Evolutionary conservation across 2,329 filamentous ascomycete genomes (phyloP), one percentile per base, ranked within the genome.

Genomic region (Chrysoporthe deuterocubensis): DNA sequence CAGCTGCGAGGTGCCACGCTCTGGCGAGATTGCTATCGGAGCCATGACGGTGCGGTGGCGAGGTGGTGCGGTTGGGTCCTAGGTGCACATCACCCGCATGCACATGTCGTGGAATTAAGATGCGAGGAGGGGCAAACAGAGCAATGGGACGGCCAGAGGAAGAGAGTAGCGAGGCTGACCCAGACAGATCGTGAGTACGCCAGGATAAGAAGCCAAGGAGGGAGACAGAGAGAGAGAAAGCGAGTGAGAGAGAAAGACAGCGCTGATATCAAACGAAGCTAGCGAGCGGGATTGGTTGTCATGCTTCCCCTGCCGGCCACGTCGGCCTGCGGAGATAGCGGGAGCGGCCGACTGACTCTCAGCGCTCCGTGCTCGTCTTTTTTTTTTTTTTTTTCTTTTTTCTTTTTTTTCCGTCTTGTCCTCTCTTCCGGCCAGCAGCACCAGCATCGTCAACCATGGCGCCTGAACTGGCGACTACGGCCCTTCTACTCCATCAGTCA

Each of bases 21-120:
- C 80, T 34, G 85, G 83, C 34, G 85, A 84, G 71, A 88, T 75
- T 71, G 85, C 85, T 70, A 78, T 84, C 13, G 87, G 87, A 57
- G 87, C 84, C 87, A 89, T 89, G 43, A 9, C 50, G 48, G n/a
- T 70, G n/a, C 43, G 52, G 16, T 2, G 56, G 4, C 11, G 43
- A 13, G 59, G 21, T 48, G 4, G 42, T 48, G 26, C n/a, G 26
- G 21, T 26, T n/a, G 14, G 26, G 5, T 32, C 9, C 52, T 65
- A 48, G 60, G 32, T 56, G 42, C 64, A 40, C 60, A 26, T 62
- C 48, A 56, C 62, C n/a, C 13, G 54, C 48, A 43, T 48, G 48
- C 56, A 64, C 56, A 57, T 16, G 62, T 43, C 8, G 44, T 67
- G 62, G n/a, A 50, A 59, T 43, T 26, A 9, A 46, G 11, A 21